Percentiles rank a stretch among this genome's conserved stretches.
Evolutionary conservation across 257 asterid species (phyloP).

Genomic region (Ilex asprella): DNA sequence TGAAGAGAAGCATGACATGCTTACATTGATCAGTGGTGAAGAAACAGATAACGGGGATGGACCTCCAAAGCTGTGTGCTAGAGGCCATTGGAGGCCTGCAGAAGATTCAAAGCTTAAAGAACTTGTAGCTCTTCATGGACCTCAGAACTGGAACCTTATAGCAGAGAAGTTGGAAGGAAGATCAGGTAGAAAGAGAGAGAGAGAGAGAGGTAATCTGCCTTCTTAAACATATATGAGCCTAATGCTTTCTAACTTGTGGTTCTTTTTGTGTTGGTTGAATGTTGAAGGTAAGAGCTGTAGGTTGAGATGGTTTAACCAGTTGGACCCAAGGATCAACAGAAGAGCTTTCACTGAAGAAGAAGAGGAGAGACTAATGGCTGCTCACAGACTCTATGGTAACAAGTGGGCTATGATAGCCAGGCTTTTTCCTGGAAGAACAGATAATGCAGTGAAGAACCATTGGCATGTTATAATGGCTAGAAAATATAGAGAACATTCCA

Average conservation of each 20-base stretch:
- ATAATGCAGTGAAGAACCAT: constrained; percentile 85
- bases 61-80: constrained; percentile 62
- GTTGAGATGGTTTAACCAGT: constrained; percentile 84
- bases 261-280: constrained; percentile 14
- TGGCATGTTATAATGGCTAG: constrained; percentile 96
- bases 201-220: too few relatives aligned
- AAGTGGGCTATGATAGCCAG: constrained; percentile 95
- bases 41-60: constrained; percentile 30
- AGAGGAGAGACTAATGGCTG: constrained; percentile 83
- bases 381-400: constrained; percentile 83
- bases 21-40: constrained; percentile 21
- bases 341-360: constrained; percentile 82
- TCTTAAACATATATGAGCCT: too few relatives aligned
- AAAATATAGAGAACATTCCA: constrained; percentile 74
- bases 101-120: constrained; percentile 75
- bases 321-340: constrained; percentile 80
- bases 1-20: constrained; percentile 21
- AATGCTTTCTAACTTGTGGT: too few relatives aligned
- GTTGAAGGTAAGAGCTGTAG: constrained; percentile 82
- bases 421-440: constrained; percentile 86
- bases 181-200: constrained; percentile 42
- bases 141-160: constrained; percentile 87
- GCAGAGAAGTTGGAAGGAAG: constrained; percentile 77
- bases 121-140: constrained; percentile 81
- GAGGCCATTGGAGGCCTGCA: constrained; percentile 95